phyloP scores from a whole-genome alignment of 768 basidiomycete species.

The Suillus spraguei region DNA sequence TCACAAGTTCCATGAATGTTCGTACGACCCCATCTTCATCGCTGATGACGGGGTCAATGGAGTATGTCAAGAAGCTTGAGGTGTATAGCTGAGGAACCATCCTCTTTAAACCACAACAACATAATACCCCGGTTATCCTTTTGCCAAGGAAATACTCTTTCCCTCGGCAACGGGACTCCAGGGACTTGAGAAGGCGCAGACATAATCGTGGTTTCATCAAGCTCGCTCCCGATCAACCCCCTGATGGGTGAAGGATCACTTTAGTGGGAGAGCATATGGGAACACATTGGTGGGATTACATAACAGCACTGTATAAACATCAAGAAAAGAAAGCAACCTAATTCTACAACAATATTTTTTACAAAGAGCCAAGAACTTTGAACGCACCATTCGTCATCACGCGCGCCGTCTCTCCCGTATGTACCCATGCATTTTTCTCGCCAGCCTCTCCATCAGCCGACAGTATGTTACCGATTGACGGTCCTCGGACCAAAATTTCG shows the following conservation, averaged over 20 bases:
- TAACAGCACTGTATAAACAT: background rate
- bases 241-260: background rate
- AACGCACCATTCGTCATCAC: conserved; percentile 75
- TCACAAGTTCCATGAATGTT: background rate
- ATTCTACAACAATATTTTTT: conserved; percentile 5
- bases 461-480: conserved; percentile 63
- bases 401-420: conserved; percentile 43
- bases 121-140: background rate
- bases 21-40: background rate
- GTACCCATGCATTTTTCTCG: conserved; percentile 48
- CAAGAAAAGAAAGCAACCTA: background rate
- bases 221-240: background rate
- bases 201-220: background rate
- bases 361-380: conserved; percentile 27
- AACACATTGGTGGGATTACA: background rate
- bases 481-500: conserved; percentile 65
- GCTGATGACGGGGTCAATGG: background rate
- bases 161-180: background rate
- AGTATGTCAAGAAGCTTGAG: background rate
- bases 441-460: conserved; percentile 37
- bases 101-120: background rate
- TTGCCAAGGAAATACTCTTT: background rate
- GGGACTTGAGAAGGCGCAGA: background rate
- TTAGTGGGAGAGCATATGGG: conserved; percentile 7
- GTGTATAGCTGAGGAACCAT: background rate